Percentiles rank a stretch among this genome's conserved stretches.
Conservation (phyloP, 1,284 basidiomycete genomes). For the Golubevia sp. region DNA sequence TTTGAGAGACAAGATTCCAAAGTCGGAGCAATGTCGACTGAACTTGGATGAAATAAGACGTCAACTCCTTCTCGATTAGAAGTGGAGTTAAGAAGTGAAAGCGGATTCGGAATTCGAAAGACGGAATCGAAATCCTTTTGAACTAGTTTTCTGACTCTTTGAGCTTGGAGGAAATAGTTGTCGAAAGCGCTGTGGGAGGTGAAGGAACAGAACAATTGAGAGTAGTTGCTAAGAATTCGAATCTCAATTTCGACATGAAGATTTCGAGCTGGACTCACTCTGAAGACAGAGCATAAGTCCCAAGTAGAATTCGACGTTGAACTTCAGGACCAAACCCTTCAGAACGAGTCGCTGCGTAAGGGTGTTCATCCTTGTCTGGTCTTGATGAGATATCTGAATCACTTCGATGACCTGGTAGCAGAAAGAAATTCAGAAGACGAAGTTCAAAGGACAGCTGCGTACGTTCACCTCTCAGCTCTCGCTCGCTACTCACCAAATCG, state of each 20-base stretch:
- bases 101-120: conserved; percentile 69
- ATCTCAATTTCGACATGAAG: no score
- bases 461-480: conserved; percentile 65
- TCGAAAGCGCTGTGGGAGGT: conserved; percentile 76
- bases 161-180: conserved; percentile 93
- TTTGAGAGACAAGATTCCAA: conserved; percentile 12
- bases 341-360: conserved; percentile 63
- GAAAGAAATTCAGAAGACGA: conserved; percentile 5
- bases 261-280: conserved; percentile 69
- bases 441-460: conserved; percentile 59
- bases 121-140: conserved; percentile 75
- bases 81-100: conserved; percentile 25
- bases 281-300: conserved; percentile 87
- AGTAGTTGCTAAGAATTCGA: no score
- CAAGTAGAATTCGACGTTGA: conserved; percentile 83
- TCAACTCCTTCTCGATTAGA: conserved; percentile 68
- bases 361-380: conserved; percentile 8
- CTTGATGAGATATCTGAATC: conserved; percentile 3
- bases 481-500: conserved; percentile 68
- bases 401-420: conserved; percentile 7
- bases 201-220: background rate
- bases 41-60: conserved; percentile 74
- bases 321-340: conserved; percentile 82
- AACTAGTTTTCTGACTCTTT: conserved; percentile 75
- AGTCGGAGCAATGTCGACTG: conserved; percentile 43